phyloP scores from a whole-genome alignment of 331 rosid genomes.

The Rosa hybrid region DNA sequence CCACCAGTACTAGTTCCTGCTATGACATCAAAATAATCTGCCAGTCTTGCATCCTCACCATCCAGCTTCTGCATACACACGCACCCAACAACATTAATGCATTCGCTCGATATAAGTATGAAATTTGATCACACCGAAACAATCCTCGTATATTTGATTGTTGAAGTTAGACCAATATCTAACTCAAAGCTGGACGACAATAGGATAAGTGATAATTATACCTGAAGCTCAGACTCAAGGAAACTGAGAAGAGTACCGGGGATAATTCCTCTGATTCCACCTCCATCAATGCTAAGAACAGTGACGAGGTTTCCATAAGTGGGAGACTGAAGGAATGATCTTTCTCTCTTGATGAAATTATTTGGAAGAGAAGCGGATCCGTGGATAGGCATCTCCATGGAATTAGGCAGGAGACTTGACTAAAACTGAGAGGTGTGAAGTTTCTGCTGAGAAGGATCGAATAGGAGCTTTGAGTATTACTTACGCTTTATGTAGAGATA shows the following conservation, averaged over 20 bases:
- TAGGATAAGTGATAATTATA: background rate
- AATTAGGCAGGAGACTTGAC: background rate
- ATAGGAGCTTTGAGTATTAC: background rate
- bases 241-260: conserved; percentile 25
- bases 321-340: conserved; percentile 31
- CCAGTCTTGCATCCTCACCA: conserved; percentile 38
- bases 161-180: background rate
- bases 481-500: background rate
- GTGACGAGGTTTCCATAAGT: conserved; percentile 31
- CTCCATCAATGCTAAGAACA: conserved; percentile 36
- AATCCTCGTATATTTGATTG: background rate
- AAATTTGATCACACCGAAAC: background rate
- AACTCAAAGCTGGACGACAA: background rate
- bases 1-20: conserved; percentile 50
- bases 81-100: background rate
- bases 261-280: conserved; percentile 36
- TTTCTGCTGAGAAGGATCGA: background rate
- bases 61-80: conserved; percentile 32
- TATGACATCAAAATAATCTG: conserved; percentile 42
- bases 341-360: conserved; percentile 8
- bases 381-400: background rate
- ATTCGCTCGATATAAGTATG: background rate
- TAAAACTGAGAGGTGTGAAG: background rate
- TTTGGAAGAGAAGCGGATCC: background rate
- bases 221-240: conserved; percentile 35